Base-by-base conservation (phyloP, 169 alveolate genomes). In the Plasmodium vivax region DNA sequence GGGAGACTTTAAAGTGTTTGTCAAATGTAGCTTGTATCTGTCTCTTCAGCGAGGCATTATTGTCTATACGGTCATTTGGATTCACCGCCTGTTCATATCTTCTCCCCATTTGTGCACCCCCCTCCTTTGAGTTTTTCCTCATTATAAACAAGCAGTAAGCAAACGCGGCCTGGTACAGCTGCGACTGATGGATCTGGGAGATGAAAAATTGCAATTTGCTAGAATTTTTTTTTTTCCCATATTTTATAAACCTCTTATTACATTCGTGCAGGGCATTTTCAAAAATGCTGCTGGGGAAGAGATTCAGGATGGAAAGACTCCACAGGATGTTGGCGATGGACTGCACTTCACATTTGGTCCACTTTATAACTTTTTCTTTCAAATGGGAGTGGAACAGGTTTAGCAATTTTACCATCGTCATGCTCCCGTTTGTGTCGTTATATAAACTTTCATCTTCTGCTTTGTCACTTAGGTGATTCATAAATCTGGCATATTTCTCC, bases 131-230 rank as follows among this genome's bases (percentile, higher is more conserved):
- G 9, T 51, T 54, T 38, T 47, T 85, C 38, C 43, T 85, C 73
- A 32, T 74, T 36, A 87, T 2, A 34, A 75, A 87, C 9, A 87
- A 41, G 41, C 83, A 75, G 47, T 75, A 87, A 12, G 93, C 77
- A 87, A 87, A 87, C 12, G 93, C 38, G 3, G 85, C 93, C 81
- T 87, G 93, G 45, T 87, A 87, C 54, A 87, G 45, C 80, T 87
- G 93, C 2, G 93, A 87, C 36, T 87, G 93, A n/a, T 87, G 93
- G 30, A 87, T 75, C 77, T 87, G 93, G 8, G 93, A 87, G 56
- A 87, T 87, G 19, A 75, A 87, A 51, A 51, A 71, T 75, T 87
- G 85, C 27, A 87, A n/a, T 71, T 87, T 87, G 30, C 34, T 87
- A 3, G 85, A 54, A 41, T 75, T 87, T 36, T 75, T 87, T 87